Conservation (phyloP, 2,329 filamentous ascomycete genomes). For the Aureobasidium sp. region DNA sequence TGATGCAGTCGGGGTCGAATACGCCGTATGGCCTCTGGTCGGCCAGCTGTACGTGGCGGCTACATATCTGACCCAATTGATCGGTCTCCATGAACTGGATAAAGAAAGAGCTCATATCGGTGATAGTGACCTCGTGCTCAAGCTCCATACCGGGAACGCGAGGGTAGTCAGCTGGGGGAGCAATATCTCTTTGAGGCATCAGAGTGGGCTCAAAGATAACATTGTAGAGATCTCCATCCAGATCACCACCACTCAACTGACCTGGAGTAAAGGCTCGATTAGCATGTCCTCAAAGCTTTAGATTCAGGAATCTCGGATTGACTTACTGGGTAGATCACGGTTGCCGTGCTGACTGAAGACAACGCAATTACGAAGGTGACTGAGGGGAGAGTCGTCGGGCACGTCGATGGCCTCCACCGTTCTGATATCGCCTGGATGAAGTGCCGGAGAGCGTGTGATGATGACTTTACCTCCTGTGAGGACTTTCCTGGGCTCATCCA, state of each 20-base stretch:
- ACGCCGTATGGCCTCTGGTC: slow-evolving; percentile 22
- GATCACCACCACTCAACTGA: slow-evolving; percentile 69
- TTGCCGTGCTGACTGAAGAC: slow-evolving; percentile 64
- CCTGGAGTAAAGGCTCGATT: slow-evolving; percentile 42
- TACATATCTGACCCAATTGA: slow-evolving; percentile 33
- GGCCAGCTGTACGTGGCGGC: slow-evolving; percentile 33
- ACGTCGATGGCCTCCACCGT: slow-evolving; percentile 50
- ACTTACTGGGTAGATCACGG: slow-evolving; percentile 49
- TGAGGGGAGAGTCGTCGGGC: slow-evolving; percentile 53
- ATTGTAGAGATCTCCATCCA: slow-evolving; percentile 77
- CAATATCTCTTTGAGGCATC: slow-evolving; percentile 34
- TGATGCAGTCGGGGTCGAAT: slow-evolving; percentile 7
- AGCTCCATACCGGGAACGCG: slow-evolving; percentile 50
- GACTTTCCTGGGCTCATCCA: slow-evolving; percentile 19
- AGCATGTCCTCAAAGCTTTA: no score
- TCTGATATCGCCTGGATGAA: slow-evolving; percentile 77
- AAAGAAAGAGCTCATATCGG: slow-evolving; percentile 74
- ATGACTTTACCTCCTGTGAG: slow-evolving; percentile 42
- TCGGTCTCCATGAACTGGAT: slow-evolving; percentile 59
- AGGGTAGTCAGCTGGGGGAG: slow-evolving; percentile 62
- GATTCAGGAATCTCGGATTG: no score
- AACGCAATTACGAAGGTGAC: slow-evolving; percentile 60
- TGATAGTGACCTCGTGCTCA: slow-evolving; percentile 46
- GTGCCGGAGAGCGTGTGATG: slow-evolving; percentile 69
- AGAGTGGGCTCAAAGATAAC: slow-evolving; percentile 61